Conservation (phyloP, 352 stramenopile species). For the Pythium aphanidermatum region DNA sequence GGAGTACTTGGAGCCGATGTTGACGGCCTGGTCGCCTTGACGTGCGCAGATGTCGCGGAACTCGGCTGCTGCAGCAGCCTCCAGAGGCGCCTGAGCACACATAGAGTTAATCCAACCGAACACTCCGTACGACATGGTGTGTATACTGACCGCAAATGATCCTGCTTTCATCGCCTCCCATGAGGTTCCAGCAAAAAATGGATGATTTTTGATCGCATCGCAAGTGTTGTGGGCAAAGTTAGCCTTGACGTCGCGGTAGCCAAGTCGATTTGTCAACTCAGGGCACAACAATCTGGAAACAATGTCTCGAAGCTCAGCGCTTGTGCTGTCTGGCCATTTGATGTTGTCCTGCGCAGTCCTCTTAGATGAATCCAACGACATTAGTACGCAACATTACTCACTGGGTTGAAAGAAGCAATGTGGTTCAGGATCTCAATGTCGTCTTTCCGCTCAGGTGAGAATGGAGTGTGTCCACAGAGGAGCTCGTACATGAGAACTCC, state of each 20-base stretch:
- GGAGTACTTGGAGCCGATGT: constrained; percentile 67
- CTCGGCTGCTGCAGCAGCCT: constrained; percentile 51
- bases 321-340: constrained; percentile 62
- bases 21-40: constrained; percentile 40
- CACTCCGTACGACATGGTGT: not conserved
- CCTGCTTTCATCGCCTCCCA: constrained; percentile 80
- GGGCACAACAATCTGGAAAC: constrained; percentile 55
- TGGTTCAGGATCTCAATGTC: constrained; percentile 87
- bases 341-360: constrained; percentile 36
- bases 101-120: not conserved
- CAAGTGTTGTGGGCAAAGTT: constrained; percentile 44
- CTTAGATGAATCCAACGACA: no score
- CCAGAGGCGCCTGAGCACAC: constrained; percentile 56
- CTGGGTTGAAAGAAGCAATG: constrained; percentile 73
- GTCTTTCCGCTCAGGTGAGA: constrained; percentile 75
- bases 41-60: constrained; percentile 70
- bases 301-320: constrained; percentile 67
- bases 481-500: constrained; percentile 94
- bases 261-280: constrained; percentile 48
- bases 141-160: constrained; percentile 61
- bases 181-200: constrained; percentile 77
- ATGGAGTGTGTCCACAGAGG: constrained; percentile 84
- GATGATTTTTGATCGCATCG: constrained; percentile 69
- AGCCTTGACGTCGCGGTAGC: constrained; percentile 36
- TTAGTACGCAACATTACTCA: constrained; percentile 22